Evolutionary conservation across 208 protist species (phyloP).

Genomic region (Acanthamoeba triangularis): DNA sequence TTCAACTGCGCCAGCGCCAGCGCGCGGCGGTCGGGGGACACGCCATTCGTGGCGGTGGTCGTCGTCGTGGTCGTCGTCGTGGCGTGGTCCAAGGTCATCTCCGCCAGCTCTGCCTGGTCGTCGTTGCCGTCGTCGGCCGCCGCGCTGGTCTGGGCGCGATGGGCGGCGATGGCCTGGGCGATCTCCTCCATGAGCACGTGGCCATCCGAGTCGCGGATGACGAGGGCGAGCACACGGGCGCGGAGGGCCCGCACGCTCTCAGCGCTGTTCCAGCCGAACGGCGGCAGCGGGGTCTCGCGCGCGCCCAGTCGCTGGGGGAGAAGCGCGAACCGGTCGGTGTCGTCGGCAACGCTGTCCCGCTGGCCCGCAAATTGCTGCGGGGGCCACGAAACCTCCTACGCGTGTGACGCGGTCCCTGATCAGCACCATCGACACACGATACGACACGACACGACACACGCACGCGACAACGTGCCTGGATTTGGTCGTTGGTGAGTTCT

Average conservation of each 20-base stretch:
- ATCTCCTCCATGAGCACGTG: slow-evolving; percentile 19
- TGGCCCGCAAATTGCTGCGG: background rate
- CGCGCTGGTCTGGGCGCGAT: background rate
- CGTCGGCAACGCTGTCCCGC: background rate
- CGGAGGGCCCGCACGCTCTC: background rate
- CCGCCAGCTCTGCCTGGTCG: background rate
- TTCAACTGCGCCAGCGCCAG: background rate
- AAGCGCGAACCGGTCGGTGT: background rate
- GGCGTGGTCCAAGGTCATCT: background rate
- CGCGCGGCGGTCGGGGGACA: too few species aligned
- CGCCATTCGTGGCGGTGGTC: too few species aligned
- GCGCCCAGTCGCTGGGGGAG: background rate
- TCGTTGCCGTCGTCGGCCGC: background rate
- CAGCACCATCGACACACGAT: too few species aligned
- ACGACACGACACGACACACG: too few species aligned
- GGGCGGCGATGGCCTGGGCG: background rate
- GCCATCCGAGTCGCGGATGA: background rate
- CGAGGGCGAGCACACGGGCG: background rate
- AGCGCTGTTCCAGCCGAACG: background rate
- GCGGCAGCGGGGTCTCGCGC: background rate
- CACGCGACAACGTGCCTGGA: background rate
- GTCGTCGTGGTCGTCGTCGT: background rate
- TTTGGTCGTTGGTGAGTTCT: background rate
- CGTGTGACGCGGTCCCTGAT: background rate
- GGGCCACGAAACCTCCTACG: slow-evolving; percentile 11